Conservation (phyloP, 345 rosid species). For the Raphanus sativus region DNA sequence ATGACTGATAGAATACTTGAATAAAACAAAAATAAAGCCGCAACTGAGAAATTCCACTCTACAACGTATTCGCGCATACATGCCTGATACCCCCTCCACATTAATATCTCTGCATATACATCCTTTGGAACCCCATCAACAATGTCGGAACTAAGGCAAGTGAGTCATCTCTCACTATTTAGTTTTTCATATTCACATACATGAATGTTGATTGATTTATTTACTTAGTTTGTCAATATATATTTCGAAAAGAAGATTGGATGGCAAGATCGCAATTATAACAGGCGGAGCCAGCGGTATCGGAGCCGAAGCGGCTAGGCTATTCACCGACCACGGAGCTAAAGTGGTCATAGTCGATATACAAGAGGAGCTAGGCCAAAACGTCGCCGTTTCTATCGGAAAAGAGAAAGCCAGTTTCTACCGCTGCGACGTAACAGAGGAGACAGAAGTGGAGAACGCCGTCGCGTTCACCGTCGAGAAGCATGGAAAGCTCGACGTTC, state of each 20-base stretch:
- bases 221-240: neutral
- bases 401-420: neutral
- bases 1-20: too few relatives aligned
- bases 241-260: neutral
- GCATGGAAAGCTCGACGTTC: neutral
- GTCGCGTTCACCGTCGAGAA: neutral
- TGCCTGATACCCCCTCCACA: neutral
- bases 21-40: too few relatives aligned
- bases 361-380: conserved; percentile 1
- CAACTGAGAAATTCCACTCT: too few relatives aligned
- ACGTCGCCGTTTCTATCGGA: neutral
- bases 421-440: neutral
- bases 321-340: neutral
- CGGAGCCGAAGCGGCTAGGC: neutral
- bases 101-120: neutral
- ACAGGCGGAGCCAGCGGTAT: conserved; percentile 3
- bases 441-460: conserved; percentile 5
- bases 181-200: neutral
- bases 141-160: neutral
- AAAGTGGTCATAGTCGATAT: conserved; percentile 1
- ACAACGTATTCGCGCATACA: too few relatives aligned
- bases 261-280: conserved; percentile 3
- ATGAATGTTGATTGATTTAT: neutral
- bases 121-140: neutral
- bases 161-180: neutral